Conservation (phyloP, 2,329 filamentous ascomycete species). For the Ophiostoma tasmaniense region DNA sequence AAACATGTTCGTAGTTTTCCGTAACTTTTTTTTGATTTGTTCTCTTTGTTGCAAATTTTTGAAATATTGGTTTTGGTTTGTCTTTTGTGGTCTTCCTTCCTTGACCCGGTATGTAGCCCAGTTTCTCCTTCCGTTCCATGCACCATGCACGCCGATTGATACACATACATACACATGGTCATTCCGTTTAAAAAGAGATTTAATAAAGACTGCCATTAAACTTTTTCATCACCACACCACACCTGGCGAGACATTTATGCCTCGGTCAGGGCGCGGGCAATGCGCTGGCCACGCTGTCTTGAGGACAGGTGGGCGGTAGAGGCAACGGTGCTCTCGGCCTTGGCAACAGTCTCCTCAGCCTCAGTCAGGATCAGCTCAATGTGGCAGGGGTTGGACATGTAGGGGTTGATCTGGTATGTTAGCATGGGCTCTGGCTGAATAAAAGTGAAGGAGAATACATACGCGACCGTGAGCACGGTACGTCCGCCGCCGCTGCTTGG, state of each 20-base stretch:
- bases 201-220: not conserved
- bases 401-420: conserved; percentile 82
- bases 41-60: conserved; percentile 2
- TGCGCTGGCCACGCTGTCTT: conserved; percentile 76
- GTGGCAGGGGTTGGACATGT: conserved; percentile 99
- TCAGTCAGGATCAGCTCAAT: conserved; percentile 99
- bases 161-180: conserved; percentile 10
- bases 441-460: conserved; percentile 43
- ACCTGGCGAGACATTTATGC: conserved; percentile 36
- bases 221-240: conserved; percentile 1
- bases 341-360: conserved; percentile 90
- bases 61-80: conserved; percentile 4
- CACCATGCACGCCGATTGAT: conserved; percentile 15
- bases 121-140: conserved; percentile 1
- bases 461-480: conserved; percentile 99
- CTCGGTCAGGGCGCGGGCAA: conserved; percentile 56
- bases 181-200: not conserved
- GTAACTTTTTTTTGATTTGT: not conserved
- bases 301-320: conserved; percentile 69
- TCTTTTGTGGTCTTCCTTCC: not conserved
- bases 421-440: not conserved
- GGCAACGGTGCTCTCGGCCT: conserved; percentile 62
- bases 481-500: conserved; percentile 97
- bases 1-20: conserved; percentile 9
- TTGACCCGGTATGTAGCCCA: conserved; percentile 2